A percentile compares a stretch with the other conserved stretches of the same genome.
Evolutionary conservation across 139 green algal genomes (phyloP).

Genomic region (Edaphochlamys debaryana): DNA sequence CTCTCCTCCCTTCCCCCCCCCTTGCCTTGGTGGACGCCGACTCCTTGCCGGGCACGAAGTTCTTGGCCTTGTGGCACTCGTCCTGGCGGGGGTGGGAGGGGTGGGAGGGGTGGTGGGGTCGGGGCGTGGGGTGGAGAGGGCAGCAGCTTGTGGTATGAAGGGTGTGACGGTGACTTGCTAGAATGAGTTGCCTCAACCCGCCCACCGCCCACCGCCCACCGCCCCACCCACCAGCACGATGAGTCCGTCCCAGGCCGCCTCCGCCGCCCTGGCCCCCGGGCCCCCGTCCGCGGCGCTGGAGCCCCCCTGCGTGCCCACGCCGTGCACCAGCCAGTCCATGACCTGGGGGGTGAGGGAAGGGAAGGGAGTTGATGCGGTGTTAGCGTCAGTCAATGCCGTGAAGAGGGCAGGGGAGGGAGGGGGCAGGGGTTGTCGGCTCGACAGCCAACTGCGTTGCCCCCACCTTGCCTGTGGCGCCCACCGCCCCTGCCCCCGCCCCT

Average conservation of each 20-base stretch:
- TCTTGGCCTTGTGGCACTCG: slow-evolving; percentile 90
- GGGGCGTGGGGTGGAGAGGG: too few relatives aligned
- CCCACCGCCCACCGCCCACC: too few relatives aligned
- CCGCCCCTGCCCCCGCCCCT: too few relatives aligned
- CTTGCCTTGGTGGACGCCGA: slow-evolving; percentile 72
- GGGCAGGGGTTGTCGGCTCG: not conserved
- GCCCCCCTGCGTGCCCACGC: not conserved
- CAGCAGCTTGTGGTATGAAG: too few relatives aligned
- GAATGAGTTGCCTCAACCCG: too few relatives aligned
- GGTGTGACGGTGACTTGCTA: too few relatives aligned
- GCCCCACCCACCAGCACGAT: slow-evolving; percentile 65
- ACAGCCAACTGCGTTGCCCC: too few relatives aligned
- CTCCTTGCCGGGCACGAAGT: slow-evolving; percentile 79
- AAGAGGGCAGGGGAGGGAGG: not conserved
- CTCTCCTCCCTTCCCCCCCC: not conserved
- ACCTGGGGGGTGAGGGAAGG: slow-evolving; percentile 1
- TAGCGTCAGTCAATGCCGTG: too few relatives aligned
- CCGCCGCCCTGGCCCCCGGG: slow-evolving; percentile 6
- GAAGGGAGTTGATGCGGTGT: not conserved
- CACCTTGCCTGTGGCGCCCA: too few relatives aligned
- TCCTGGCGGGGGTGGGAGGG: slow-evolving; percentile 45
- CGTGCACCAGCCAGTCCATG: slow-evolving; percentile 30
- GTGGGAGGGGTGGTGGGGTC: too few relatives aligned
- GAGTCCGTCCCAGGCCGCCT: slow-evolving; percentile 70
- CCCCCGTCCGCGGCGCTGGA: not conserved